phyloP scores from a whole-genome alignment of 2,329 filamentous ascomycete genomes.

The Periglandula ipomoeae region DNA sequence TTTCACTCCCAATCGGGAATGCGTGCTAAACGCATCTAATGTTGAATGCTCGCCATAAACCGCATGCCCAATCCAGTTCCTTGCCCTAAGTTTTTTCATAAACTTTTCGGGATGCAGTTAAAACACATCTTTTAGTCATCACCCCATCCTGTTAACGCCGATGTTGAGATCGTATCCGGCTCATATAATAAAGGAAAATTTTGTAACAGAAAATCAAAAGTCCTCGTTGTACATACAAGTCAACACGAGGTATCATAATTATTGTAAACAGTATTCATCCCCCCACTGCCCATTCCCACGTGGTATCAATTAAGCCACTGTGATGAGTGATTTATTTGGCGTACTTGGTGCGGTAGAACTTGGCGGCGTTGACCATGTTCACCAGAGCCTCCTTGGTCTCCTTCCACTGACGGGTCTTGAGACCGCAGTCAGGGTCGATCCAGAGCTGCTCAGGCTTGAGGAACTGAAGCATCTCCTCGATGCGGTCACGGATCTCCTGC shows the following conservation, averaged over 20 bases:
- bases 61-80: conserved; percentile 12
- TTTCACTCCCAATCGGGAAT: conserved; percentile 21
- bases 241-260: conserved; percentile 20
- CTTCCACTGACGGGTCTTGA: conserved; percentile 98
- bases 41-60: conserved; percentile 30
- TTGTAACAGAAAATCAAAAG: conserved; percentile 6
- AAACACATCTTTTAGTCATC: conserved; percentile 24
- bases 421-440: conserved; percentile 98
- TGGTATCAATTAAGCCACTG: conserved; percentile 12
- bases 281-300: conserved; percentile 10
- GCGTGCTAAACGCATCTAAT: conserved; percentile 24
- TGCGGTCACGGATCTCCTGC: conserved; percentile 96
- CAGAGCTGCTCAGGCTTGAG: conserved; percentile 98
- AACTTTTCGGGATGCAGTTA: conserved; percentile 25
- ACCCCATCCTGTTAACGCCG: conserved; percentile 38
- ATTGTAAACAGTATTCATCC: conserved; percentile 19
- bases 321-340: conserved; percentile 41
- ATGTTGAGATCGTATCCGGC: conserved; percentile 49
- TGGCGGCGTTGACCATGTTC: conserved; percentile 98
- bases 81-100: conserved; percentile 22
- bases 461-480: conserved; percentile 96
- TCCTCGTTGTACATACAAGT: conserved; percentile 1
- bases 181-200: conserved; percentile 18
- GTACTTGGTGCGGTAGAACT: conserved; percentile 90
- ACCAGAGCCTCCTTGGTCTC: conserved; percentile 93